Evolutionary conservation across 805 yeast genomes (phyloP), one percentile per base, ranked within the genome.

Genomic region (Barnettozyma botsteinii): DNA sequence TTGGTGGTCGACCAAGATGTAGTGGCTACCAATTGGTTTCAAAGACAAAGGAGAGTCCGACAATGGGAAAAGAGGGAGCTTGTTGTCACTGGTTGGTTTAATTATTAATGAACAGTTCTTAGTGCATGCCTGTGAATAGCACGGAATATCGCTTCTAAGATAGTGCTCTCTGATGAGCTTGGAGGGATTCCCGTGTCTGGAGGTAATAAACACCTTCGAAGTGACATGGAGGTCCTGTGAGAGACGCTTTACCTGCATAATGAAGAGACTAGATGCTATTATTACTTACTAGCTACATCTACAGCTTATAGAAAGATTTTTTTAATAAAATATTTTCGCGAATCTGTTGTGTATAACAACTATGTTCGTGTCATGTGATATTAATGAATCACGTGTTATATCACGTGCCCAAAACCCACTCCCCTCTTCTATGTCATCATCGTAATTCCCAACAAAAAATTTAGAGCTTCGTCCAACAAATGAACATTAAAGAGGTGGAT

Each of bases 111-210:
- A 62, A 61, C 99, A 93, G n/a, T 26, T 33, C 26, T 54, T 57
- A 9, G 63, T 54, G 62, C 98, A 93, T 1, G 75, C 66, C 47
- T 66, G 69, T 3, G 96, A 85, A 38, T 81, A 78, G 62, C 98
- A 93, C 15, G 97, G 95, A 37, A 93, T 87, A 62, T 93, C 99
- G 39, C 76, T 77, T 60, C 98, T 74, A 42, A 93, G 67, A 57
- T 93, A 93, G 61, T 91, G 98, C 58, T 93, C 99, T 49, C 97
- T 73, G 9, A 91, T 95, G 21, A 93, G 75, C 59, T 93, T 91
- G 26, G 88, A 73, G 5, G 97, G 96, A 33, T 81, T 81, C 9
- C 98, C 98, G 47, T 83, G 79, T 53, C 93, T 73, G 2, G 96
- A 85, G 52, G 96, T 69, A 41, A 93, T 95, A 65, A 85, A 91